These are phyloP conservation scores for Isatis lusitanica DNA, from an alignment of 441 rosid species.

Conservation along the genomic window DNA sequence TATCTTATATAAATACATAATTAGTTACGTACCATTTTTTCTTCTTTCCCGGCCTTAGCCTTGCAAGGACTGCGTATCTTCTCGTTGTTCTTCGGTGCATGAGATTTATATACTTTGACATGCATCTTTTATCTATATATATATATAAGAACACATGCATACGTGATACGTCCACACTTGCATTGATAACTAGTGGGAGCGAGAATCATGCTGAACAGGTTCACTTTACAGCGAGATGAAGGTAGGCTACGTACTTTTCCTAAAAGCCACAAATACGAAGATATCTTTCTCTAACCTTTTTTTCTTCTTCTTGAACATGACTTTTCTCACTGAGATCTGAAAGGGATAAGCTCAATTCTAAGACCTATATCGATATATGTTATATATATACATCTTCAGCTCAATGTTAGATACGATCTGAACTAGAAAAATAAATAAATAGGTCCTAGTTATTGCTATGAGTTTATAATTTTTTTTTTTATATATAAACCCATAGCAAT, in stretches of 20 bases:
- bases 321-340: neutral
- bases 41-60: neutral
- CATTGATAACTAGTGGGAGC: constrained; percentile 10
- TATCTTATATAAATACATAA: too few relatives aligned
- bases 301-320: neutral
- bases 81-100: neutral
- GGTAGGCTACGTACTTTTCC: constrained; percentile 6
- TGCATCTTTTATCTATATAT: neutral
- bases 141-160: neutral
- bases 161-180: neutral
- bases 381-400: too few relatives aligned
- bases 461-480: too few relatives aligned
- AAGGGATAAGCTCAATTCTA: neutral
- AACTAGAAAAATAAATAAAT: too few relatives aligned
- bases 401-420: too few relatives aligned
- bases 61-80: neutral
- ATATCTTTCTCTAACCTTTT: neutral
- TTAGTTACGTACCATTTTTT: neutral
- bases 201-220: constrained; percentile 13
- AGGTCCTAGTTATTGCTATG: too few relatives aligned
- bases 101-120: neutral
- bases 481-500: too few relatives aligned
- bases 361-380: neutral
- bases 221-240: constrained; percentile 21
- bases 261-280: neutral